Base-by-base conservation (phyloP, 176 grass and related monocot genomes). In the Tillandsia fasciculata region DNA sequence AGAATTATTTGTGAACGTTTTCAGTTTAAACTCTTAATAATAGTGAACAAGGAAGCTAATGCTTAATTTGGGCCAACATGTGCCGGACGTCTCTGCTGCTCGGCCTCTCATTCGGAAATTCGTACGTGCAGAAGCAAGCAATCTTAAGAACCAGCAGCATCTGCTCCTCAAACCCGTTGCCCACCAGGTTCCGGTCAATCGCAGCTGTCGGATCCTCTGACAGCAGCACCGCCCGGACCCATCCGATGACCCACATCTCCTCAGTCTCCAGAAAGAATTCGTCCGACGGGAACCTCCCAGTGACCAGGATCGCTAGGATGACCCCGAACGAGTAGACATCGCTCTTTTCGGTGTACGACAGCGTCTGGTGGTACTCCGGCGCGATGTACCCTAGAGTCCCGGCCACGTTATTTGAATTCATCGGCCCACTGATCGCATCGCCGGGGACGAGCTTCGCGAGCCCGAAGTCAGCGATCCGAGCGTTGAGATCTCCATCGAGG, bases 241-340 rank as follows among this genome's bases (percentile, higher is more conserved):
- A 89, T 70, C 56, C 63, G 24, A 96, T 73, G 14, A 96, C 52
- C 0, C 86, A 50, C 70, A 87, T 33, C 50, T 92, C 92, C 3
- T 91, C 83, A 7, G 67, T 83, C 67, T 56, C 51, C 78, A 79
- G 52, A 76, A 96, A 96, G 85, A 87, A 96, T 3, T 9, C 5
- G 73, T 96, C 76, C 0, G 78, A 69, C 0, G 92, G 92, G 57
- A 91, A 82, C 78, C 82, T 91, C 6, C 92, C 92, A 9, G 84
- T 89, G 0, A 72, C 92, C 20, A 96, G 80, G 69, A 87, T 88
- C 2, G 83, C 88, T 24, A 96, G 70, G 29, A 96, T 87, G 4
- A 96, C 88, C 14, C 92, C 92, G 33, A 96, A 89, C 70, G 88
- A 91, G 76, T 85, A 96, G 11, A 96, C 76, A 70, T 96, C 92